Percentiles rank a stretch among this genome's conserved stretches.
phyloP scores from a whole-genome alignment of 768 basidiomycete genomes.

The Plicaturopsis crispa region DNA sequence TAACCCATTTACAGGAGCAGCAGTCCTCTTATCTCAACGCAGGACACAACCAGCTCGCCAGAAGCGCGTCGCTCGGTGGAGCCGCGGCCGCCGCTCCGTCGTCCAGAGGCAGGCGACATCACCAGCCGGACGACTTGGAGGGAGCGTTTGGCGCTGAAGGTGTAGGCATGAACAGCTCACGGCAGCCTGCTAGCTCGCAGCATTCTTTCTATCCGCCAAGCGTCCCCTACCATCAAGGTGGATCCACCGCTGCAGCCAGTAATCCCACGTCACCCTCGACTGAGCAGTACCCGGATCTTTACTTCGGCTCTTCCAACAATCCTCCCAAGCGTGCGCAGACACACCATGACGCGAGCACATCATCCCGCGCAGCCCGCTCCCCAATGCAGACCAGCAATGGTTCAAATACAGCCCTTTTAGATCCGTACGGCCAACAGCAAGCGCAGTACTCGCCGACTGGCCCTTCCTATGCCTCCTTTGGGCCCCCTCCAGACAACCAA shows the following conservation, averaged over 20 bases:
- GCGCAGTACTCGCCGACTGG: constrained; percentile 57
- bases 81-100: constrained; percentile 31
- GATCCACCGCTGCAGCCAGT: constrained; percentile 24
- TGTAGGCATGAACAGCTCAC: constrained; percentile 13
- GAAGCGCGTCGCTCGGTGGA: constrained; percentile 61
- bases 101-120: constrained; percentile 53
- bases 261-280: constrained; percentile 28
- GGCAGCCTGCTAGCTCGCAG: constrained; percentile 25
- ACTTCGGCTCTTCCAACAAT: constrained; percentile 46
- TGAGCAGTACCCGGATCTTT: constrained; percentile 53
- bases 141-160: constrained; percentile 34
- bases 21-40: constrained; percentile 48
- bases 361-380: constrained; percentile 46
- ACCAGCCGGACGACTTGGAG: constrained; percentile 65
- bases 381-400: constrained; percentile 49
- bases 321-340: constrained; percentile 50
- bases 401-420: constrained; percentile 44
- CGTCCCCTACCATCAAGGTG: constrained; percentile 51
- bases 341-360: constrained; percentile 42
- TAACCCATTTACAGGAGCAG: constrained; percentile 58
- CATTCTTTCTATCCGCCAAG: constrained; percentile 52
- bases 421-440: constrained; percentile 68
- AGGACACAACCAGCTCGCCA: constrained; percentile 45
- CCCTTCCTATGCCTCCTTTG: constrained; percentile 44
- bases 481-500: constrained; percentile 32